Base-by-base conservation (phyloP, 1,139 yeast species). In the Pichia sp. region DNA sequence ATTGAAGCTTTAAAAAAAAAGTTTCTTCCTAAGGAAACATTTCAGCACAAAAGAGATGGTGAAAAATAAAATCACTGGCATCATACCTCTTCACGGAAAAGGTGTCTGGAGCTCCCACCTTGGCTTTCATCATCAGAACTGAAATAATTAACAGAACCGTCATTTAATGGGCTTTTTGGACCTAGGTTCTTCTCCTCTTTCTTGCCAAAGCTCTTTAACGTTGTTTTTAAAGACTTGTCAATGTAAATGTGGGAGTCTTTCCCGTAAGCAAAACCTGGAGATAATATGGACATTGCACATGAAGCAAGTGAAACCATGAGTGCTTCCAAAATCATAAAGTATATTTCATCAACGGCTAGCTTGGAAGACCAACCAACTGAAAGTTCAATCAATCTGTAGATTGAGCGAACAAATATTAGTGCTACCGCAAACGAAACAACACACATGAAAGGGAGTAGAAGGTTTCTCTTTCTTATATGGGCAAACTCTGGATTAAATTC, bases 371-470 rank as follows among this genome's bases (percentile, higher is more conserved):
- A 87, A 13, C 96, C 96, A 51, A 79, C 74, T 4, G 80, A 65
- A 41, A 87, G 67, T 57, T 88, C 96, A 16, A 77, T 73, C 37
- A 86, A 77, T 60, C 96, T 73, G 59, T 85, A 88, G 27, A 82
- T 65, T 56, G 93, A 83, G 58, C 96, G 74, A 35, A 75, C 68
- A 50, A 72, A 82, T 28, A 86, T 68, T 11, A 73, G 69, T 9
- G 78, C 22, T 3, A 80, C 78, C 1, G 83, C 67, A 9, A 63
- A 33, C 0, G 79, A 63, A 15, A 78, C 56, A 2, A 71, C 78
- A 24, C 64, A 41, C 1, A 82, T 76, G 52, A 73, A 74, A 38
- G 60, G 68, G 13, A 58, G 53, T 46, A 78, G 72, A 30, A 64
- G 57, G 41, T 44, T 58, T 16, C 64, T 45, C 2, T 46, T 40